A percentile compares a stretch with the other conserved stretches of the same genome.
Evolutionary conservation across 2,329 filamentous ascomycete species (phyloP).

Genomic region (Ascochyta lentis): DNA sequence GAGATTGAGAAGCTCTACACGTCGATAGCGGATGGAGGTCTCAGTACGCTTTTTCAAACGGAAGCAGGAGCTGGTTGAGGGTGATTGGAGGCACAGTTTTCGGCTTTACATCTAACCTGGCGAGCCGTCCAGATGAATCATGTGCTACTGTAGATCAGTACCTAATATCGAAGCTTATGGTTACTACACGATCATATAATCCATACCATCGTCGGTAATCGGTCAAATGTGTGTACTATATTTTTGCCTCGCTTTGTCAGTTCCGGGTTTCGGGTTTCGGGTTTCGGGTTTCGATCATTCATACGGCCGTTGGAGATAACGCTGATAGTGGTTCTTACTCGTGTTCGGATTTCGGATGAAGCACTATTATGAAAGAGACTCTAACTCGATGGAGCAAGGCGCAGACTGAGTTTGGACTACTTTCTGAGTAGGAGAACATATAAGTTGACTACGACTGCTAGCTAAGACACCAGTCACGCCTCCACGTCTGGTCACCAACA

Average conservation of each 20-base stretch:
- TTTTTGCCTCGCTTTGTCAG: background rate
- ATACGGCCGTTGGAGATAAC: too few species aligned
- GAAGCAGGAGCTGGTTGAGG: background rate
- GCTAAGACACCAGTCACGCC: background rate
- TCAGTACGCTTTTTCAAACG: constrained; percentile 18
- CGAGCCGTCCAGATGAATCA: background rate
- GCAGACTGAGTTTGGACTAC: too few species aligned
- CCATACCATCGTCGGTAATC: background rate
- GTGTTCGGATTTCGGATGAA: background rate
- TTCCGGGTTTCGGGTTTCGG: background rate
- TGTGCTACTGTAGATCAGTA: background rate
- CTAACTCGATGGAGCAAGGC: too few species aligned
- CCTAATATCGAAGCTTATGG: background rate
- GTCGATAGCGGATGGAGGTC: constrained; percentile 14
- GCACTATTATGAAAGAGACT: background rate
- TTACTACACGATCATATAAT: background rate
- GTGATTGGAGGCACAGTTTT: background rate
- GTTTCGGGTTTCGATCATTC: too few species aligned
- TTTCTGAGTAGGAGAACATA: too few species aligned
- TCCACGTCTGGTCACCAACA: background rate
- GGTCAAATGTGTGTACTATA: background rate
- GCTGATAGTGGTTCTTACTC: background rate
- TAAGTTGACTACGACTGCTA: too few species aligned
- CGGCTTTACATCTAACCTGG: background rate
- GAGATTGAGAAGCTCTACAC: constrained; percentile 59